Evolutionary conservation across 371 early-diverging fungal genomes (phyloP), one percentile per base, ranked within the genome.

Genomic region (Mucor circinelloides): DNA sequence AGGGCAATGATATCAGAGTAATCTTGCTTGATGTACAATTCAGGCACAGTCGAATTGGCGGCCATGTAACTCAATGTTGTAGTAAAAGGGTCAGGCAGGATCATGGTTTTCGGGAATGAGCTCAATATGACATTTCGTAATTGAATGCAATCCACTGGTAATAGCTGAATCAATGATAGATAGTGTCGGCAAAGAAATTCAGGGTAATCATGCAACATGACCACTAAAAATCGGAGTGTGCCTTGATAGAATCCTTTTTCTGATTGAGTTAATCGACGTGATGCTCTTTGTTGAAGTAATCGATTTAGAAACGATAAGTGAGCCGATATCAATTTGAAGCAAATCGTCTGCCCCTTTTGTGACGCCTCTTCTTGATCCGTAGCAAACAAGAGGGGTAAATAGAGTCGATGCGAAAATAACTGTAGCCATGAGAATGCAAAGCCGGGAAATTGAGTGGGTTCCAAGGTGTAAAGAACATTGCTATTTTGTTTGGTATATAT

Each of bases 381-480:
- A 2, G 62, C 63, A 9, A 71, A 71, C 3, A 95, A 76, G 36
- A 98, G 75, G 12, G 97, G 95, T 85, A 99, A 87, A 71, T 96
- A 94, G 50, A 87, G 84, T 0, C 97, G 89, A 72, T 99, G 97
- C 6, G 96, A 93, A 30, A 97, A 88, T 36, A 99, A 78, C 69
- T 93, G 91, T 19, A 98, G 83, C 99, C 99, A 99, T 31, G 94
- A 92, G 74, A 96, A 97, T 28, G 93, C 89, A 79, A 98, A 97
- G 12, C 96, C 97, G 30, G 99, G 96, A 59, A 97, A 88, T 62
- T 89, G 84, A 19, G 85, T 69, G 2, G 99, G 99, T 70, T 90
- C 91, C 61, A 99, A 70, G 1, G 92, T 90, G 70, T 91, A 89
- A 70, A 99, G 86, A 2, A 94, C 86, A 70, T 95, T 91, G 72